phyloP scores from a whole-genome alignment of 2,329 filamentous ascomycete species.

The Aspergillus intermedius region DNA sequence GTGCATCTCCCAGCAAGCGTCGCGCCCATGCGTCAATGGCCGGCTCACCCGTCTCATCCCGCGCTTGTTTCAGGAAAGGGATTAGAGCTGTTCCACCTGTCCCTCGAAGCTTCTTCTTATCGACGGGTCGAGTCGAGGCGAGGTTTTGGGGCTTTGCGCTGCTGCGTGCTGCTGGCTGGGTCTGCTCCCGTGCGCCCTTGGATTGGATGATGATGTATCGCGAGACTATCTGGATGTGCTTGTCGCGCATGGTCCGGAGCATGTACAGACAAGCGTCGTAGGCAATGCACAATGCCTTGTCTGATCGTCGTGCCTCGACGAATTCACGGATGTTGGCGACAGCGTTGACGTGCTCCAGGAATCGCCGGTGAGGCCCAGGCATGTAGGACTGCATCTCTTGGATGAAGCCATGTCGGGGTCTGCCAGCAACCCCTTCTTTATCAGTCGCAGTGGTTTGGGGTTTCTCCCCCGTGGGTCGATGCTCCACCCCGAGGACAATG shows the following conservation, averaged over 20 bases:
- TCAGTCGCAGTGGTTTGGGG: constrained; percentile 32
- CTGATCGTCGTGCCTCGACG: constrained; percentile 56
- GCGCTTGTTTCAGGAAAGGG: constrained; percentile 90
- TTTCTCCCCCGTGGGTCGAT: constrained; percentile 76
- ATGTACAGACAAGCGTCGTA: constrained; percentile 87
- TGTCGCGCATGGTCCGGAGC: constrained; percentile 73
- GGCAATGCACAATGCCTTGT: constrained; percentile 65
- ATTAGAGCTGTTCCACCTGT: constrained; percentile 93
- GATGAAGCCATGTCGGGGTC: constrained; percentile 78
- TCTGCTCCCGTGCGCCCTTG: constrained; percentile 54
- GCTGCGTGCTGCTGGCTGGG: constrained; percentile 51
- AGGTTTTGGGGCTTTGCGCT: constrained; percentile 51
- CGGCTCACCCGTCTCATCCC: constrained; percentile 91
- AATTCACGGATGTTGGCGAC: constrained; percentile 85
- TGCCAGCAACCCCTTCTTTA: constrained; percentile 38
- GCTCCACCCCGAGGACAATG: constrained; percentile 79
- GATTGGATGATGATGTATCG: constrained; percentile 92
- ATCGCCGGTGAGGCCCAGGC: constrained; percentile 85
- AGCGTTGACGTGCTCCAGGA: constrained; percentile 69
- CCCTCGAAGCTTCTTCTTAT: constrained; percentile 63
- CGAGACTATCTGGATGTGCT: constrained; percentile 92
- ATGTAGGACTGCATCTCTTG: constrained; percentile 96
- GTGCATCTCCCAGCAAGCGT: constrained; percentile 50
- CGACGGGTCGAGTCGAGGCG: constrained; percentile 34
- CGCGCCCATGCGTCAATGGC: constrained; percentile 65